Percentiles rank a stretch among this genome's conserved stretches.
Evolutionary conservation across 345 rosid species (phyloP).

Genomic region (Brassica juncea): DNA sequence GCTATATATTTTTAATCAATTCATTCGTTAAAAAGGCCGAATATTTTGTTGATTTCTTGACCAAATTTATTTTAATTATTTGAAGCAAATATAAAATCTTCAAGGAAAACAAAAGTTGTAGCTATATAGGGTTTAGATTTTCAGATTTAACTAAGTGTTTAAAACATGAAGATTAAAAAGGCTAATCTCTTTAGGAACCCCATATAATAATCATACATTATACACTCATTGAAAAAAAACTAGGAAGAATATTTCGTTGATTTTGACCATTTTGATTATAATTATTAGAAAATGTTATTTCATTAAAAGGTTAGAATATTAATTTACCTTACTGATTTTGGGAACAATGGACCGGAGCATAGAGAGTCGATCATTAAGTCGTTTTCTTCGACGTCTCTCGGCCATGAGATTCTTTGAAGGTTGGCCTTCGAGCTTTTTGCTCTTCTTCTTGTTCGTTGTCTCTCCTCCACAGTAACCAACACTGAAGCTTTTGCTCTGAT

Average conservation of each 20-base stretch:
- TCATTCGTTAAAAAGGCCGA: slow-evolving; percentile 8
- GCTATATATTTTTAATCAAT: neutral
- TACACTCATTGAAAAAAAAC: neutral
- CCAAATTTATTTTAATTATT: neutral
- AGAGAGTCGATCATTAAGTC: slow-evolving; percentile 78
- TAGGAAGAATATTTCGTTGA: neutral
- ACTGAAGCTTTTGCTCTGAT: slow-evolving; percentile 47
- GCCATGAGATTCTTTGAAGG: slow-evolving; percentile 95
- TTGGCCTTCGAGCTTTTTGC: slow-evolving; percentile 73
- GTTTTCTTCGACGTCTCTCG: slow-evolving; percentile 81
- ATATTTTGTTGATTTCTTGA: slow-evolving; percentile 6
- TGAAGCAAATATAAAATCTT: slow-evolving; percentile 8
- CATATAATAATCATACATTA: slow-evolving; percentile 7
- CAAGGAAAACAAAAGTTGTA: neutral
- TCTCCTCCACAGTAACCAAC: slow-evolving; percentile 48
- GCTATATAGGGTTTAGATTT: slow-evolving; percentile 19
- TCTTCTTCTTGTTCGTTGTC: slow-evolving; percentile 43
- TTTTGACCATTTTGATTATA: slow-evolving; percentile 26
- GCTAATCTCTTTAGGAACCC: slow-evolving; percentile 21
- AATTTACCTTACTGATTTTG: slow-evolving; percentile 83
- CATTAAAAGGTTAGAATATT: neutral
- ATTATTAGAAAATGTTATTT: neutral
- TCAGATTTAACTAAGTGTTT: neutral
- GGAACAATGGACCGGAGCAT: slow-evolving; percentile 95
- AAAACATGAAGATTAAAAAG: neutral